A percentile compares a stretch with the other conserved stretches of the same genome.
These are phyloP conservation scores for Pyrenula aspistea DNA, from an alignment of 495 filamentous ascomycete species.

Conservation along the genomic window DNA sequence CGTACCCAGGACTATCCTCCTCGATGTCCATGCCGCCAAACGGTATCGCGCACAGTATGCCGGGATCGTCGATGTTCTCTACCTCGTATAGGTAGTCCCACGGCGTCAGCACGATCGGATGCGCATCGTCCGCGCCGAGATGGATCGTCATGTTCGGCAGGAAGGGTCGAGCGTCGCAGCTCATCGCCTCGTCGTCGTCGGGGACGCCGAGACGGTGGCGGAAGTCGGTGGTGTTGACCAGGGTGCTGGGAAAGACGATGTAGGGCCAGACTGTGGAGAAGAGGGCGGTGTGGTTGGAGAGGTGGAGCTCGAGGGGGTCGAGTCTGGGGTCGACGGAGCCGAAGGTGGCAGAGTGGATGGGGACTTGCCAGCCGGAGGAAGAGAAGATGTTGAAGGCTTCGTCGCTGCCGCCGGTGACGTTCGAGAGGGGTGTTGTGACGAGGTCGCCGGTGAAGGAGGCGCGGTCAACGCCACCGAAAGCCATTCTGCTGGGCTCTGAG, in stretches of 20 bases:
- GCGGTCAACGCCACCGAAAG: not conserved
- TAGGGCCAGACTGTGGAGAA: not conserved
- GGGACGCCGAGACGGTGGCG: not conserved
- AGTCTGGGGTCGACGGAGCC: not conserved
- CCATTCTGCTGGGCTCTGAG: not conserved
- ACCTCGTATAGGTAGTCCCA: not conserved
- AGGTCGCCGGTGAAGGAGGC: not conserved
- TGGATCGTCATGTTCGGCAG: not conserved
- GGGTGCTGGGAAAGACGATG: not conserved
- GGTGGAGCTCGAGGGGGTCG: not conserved
- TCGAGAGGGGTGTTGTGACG: not conserved
- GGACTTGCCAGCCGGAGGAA: not conserved
- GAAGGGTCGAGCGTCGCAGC: not conserved
- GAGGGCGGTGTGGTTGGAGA: not conserved
- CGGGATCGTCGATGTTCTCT: not conserved
- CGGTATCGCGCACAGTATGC: not conserved
- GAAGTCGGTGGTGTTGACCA: not conserved
- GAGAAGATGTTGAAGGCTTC: not conserved
- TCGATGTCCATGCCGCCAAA: not conserved
- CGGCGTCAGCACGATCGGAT: not conserved
- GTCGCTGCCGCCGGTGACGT: not conserved
- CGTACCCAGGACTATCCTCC: not conserved
- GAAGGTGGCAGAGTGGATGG: not conserved
- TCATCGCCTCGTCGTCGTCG: not conserved
- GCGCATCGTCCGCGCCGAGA: not conserved